A percentile compares a stretch with the other conserved stretches of the same genome.
Evolutionary conservation across 805 yeast species (phyloP).

Genomic region (Metschnikowia peoriensis): DNA sequence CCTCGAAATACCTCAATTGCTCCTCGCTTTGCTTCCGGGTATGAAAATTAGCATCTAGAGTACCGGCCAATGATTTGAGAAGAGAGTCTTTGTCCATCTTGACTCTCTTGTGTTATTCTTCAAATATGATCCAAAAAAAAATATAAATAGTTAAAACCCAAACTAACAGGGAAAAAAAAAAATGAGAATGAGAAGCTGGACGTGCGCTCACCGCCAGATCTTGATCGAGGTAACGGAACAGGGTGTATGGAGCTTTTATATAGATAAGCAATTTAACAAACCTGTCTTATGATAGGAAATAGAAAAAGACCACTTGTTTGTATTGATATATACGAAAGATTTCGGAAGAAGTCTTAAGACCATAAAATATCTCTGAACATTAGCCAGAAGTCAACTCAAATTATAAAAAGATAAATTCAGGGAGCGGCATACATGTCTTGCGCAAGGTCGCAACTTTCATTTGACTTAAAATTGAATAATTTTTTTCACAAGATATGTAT

Average conservation of each 20-base stretch:
- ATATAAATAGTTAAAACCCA: neutral
- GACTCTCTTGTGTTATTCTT: neutral
- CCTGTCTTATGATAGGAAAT: neutral
- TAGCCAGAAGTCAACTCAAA: neutral
- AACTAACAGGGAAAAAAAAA: neutral
- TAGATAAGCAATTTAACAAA: neutral
- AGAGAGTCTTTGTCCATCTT: slow-evolving; percentile 51
- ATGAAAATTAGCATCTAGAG: slow-evolving; percentile 51
- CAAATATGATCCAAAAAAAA: neutral
- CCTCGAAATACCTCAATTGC: slow-evolving; percentile 50
- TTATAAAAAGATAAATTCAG: neutral
- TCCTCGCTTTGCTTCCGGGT: slow-evolving; percentile 53
- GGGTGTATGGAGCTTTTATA: neutral
- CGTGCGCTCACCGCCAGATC: slow-evolving; percentile 11
- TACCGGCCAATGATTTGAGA: slow-evolving; percentile 49
- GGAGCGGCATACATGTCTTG: neutral
- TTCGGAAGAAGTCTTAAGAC: no score
- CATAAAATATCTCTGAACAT: no score
- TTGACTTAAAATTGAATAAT: neutral
- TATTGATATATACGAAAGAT: no score
- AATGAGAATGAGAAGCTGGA: slow-evolving; percentile 1
- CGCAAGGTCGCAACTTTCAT: neutral
- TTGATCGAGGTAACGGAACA: neutral
- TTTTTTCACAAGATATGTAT: neutral
- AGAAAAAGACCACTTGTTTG: neutral